Base-by-base conservation (phyloP, 2,329 filamentous ascomycete genomes). In the Cadophora sp. region DNA sequence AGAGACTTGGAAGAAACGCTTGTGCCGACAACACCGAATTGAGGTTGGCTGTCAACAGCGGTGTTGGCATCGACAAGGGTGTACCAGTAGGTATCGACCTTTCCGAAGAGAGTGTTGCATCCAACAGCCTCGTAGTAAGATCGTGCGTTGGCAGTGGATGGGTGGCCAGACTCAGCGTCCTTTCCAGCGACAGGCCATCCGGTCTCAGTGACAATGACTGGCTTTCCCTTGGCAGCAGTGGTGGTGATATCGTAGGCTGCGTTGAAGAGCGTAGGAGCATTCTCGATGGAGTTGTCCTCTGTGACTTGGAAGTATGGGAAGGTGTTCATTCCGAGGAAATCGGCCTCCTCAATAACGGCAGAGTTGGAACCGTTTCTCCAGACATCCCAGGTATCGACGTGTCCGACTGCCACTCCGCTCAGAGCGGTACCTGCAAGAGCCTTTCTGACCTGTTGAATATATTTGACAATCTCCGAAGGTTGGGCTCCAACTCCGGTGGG, bases 331-430 rank as follows among this genome's bases (percentile, higher is more conserved):
- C 93, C 93, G 69, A 97, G 79, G 85, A 89, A 97, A 83, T 97
- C 93, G 70, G 85, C 81, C 37, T 86, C 87, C 9, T 88, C 83
- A 48, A 92, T 88, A 68, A 96, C 87, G 51, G 84, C 87, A 62
- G 80, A 80, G 85, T 94, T 96, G 76, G 89, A 87, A 59, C 80
- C 79, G 79, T 96, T 93, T 77, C 87, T 87, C 83, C 87, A 94
- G 65, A 87, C 87, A 46, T 89, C 92, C 92, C 92, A 97, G 65
- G 93, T 96, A 78, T 97, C 93, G 77, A 97, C 93, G 80, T 97
- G 93, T 62, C 93, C 93, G 69, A 97, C 83, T 24, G 87, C 83
- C 50, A 83, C 85, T 37, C 80, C 80, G 40, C 84, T 80, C 29
- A 91, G 82, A 60, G 81, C 77, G 11, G 91, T 93, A 68, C 86